phyloP scores from a whole-genome alignment of 2,329 filamentous ascomycete genomes.

The Rhinocladiella similis region DNA sequence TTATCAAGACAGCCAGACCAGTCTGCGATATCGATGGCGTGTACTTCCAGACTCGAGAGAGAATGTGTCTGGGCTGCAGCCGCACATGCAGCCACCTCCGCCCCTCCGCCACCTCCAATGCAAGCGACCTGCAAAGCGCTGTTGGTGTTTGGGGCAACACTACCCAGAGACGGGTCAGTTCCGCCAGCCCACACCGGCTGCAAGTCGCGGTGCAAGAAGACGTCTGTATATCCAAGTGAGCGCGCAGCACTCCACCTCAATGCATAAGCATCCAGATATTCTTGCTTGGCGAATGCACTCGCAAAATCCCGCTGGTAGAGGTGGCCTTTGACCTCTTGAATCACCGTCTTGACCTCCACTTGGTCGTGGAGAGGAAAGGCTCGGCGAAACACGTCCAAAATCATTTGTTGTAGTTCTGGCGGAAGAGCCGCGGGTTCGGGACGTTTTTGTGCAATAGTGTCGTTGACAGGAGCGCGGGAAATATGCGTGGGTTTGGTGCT shows the following conservation, averaged over 20 bases:
- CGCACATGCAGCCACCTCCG: constrained; percentile 65
- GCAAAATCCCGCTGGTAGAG: constrained; percentile 84
- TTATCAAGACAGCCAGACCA: constrained; percentile 67
- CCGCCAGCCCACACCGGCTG: constrained; percentile 18
- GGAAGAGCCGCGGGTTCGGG: constrained; percentile 37
- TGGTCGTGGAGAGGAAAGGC: constrained; percentile 56
- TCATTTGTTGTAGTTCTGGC: constrained; percentile 62
- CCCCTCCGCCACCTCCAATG: constrained; percentile 66
- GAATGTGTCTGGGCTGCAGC: constrained; percentile 34
- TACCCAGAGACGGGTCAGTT: not conserved
- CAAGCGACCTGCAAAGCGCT: constrained; percentile 49
- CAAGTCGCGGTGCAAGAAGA: constrained; percentile 41
- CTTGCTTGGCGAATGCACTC: constrained; percentile 70
- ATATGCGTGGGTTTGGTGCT: constrained; percentile 1
- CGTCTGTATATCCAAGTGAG: constrained; percentile 75
- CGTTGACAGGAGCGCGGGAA: not conserved
- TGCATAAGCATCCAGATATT: constrained; percentile 78
- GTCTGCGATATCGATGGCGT: constrained; percentile 77
- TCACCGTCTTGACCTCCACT: constrained; percentile 53
- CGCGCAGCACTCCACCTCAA: constrained; percentile 87
- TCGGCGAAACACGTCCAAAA: constrained; percentile 71
- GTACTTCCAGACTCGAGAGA: constrained; percentile 43
- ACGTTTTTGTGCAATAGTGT: constrained; percentile 7
- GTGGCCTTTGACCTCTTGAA: constrained; percentile 83
- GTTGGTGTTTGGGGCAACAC: not conserved